Percentiles rank a stretch among this genome's conserved stretches.
Conservation (phyloP, 148 eudicot genomes). For the Chenopodium berlandieri region DNA sequence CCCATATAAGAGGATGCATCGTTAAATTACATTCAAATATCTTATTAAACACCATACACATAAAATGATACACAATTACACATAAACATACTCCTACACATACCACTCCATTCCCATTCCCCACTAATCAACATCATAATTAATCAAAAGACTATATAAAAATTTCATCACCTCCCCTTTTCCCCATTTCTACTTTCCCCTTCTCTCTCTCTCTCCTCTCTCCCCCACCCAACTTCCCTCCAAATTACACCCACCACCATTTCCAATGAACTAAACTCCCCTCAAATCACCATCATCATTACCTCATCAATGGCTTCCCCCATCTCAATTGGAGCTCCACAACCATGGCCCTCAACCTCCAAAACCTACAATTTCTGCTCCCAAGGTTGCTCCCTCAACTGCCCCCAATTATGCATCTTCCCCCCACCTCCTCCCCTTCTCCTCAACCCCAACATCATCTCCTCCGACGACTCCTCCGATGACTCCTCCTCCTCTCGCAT, state of each 20-base stretch:
- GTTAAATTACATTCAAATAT: too few relatives aligned
- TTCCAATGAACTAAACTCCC: not conserved
- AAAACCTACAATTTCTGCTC: constrained; percentile 22
- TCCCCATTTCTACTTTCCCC: constrained; percentile 8
- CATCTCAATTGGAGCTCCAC: constrained; percentile 34
- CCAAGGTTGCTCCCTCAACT: constrained; percentile 29
- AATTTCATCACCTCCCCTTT: not conserved
- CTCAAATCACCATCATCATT: not conserved
- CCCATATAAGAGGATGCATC: too few relatives aligned
- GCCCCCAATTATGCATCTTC: constrained; percentile 41
- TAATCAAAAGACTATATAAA: not conserved
- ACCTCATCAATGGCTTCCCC: constrained; percentile 1
- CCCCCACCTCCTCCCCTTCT: constrained; percentile 35
- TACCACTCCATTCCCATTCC: not conserved
- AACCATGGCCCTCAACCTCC: constrained; percentile 20
- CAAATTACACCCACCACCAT: constrained; percentile 2
- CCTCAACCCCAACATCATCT: not conserved
- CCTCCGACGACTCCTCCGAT: not conserved
- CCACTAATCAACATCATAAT: not conserved
- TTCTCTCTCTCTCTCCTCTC: not conserved
- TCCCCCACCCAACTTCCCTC: constrained; percentile 1
- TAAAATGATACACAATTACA: not conserved
- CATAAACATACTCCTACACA: not conserved
- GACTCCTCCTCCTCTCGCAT: constrained; percentile 38
- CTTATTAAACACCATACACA: too few relatives aligned